Base-by-base conservation (phyloP, 768 basidiomycete species). In the Russula abietina region DNA sequence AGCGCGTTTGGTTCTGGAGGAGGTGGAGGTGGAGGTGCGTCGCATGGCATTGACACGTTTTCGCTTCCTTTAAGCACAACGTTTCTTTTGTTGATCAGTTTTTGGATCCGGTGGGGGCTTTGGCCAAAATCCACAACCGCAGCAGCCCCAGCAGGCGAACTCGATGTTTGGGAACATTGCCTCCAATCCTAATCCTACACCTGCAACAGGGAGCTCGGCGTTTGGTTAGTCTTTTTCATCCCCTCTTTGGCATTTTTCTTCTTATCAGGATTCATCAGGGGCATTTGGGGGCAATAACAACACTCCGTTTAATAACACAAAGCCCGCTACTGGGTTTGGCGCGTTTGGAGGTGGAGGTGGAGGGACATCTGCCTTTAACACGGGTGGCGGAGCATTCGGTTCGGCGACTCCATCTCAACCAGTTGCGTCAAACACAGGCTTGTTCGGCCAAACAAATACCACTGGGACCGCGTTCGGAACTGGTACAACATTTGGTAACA, bases 131-230 rank as follows among this genome's bases (percentile, higher is more conserved):
- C 61, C 65, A 38, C 65, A 67, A 64, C 76, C 61, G 59, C 76
- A 64, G 58, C 73, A 80, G 68, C 86, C 83, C 66, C 87, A 82
- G 70, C 81, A 81, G 66, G 81, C 84, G 5, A 91, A 91, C 69
- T 87, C 89, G 46, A 91, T 91, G 88, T 92, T 91, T 72, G 89
- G 89, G 54, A 83, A 80, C 65, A 71, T 85, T 51, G 77, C 75
- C 28, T 72, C 75, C 58, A 67, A 76, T 30, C 49, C 69, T 16
- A 66, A 59, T 60, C 71, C 50, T 70, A 64, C 61, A 74, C 74
- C 59, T 70, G 76, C 22, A 71, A 74, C 43, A 67, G 77, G 65
- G 16, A 36, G 48, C 43, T 69, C 77, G 59, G 61, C 70, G 19
- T 78, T 79, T 71, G 76, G 78, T 73, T 66, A 49, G 71, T 68